Percentiles rank a stretch among this genome's conserved stretches.
phyloP scores from a whole-genome alignment of 768 basidiomycete species.

The Kwoniella bestiolae region DNA sequence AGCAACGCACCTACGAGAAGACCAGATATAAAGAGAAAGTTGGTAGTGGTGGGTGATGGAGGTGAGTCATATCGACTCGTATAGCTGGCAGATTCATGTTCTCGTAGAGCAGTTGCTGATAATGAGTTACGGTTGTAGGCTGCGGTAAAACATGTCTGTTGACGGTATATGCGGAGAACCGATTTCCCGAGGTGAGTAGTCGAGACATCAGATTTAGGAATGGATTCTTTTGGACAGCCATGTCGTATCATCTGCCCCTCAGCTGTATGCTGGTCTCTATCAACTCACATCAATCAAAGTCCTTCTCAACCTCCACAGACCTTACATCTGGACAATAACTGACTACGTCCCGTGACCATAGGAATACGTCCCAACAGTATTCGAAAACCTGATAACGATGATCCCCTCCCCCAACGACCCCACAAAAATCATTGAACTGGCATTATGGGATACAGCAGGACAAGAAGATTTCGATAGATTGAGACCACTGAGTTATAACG shows the following conservation, averaged over 20 bases:
- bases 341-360: slow-evolving; percentile 5
- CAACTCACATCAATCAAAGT: too few species aligned
- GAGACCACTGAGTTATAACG: slow-evolving; percentile 57
- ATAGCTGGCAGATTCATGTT: not conserved
- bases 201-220: too few species aligned
- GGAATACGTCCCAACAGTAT: slow-evolving; percentile 58
- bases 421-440: slow-evolving; percentile 52
- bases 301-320: too few species aligned
- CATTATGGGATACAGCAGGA: slow-evolving; percentile 98
- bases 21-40: slow-evolving; percentile 53
- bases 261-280: too few species aligned
- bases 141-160: slow-evolving; percentile 58
- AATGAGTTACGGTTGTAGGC: slow-evolving; percentile 27
- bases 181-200: slow-evolving; percentile 55
- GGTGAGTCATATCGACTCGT: slow-evolving; percentile 36
- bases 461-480: slow-evolving; percentile 81
- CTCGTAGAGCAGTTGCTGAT: not conserved
- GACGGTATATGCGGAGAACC: slow-evolving; percentile 56
- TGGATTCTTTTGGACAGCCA: too few species aligned
- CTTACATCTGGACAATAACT: too few species aligned
- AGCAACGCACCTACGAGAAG: slow-evolving; percentile 32
- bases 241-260: too few species aligned
- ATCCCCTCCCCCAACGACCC: slow-evolving; percentile 54
- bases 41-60: slow-evolving; percentile 56
- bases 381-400: slow-evolving; percentile 55